These are phyloP conservation scores for Fusarium compactum DNA, from an alignment of 2,329 filamentous ascomycete species.

Conservation along the genomic window DNA sequence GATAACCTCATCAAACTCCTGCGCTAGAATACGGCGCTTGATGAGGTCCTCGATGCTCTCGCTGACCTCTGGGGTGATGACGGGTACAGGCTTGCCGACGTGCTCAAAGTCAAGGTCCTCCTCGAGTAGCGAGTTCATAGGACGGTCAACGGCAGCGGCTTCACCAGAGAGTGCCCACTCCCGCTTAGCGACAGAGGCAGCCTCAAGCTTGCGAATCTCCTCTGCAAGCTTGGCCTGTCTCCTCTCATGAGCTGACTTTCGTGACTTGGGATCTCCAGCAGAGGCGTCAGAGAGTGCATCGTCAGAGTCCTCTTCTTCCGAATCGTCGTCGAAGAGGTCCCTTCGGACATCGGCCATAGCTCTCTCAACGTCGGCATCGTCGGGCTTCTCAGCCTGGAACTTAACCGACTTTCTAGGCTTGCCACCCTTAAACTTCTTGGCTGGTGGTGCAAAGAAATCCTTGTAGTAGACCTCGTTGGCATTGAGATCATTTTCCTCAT, in stretches of 20 bases:
- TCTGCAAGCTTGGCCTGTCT: constrained; percentile 86
- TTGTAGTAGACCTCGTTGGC: constrained; percentile 91
- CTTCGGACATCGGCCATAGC: constrained; percentile 89
- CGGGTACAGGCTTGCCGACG: constrained; percentile 91
- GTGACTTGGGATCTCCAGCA: constrained; percentile 76
- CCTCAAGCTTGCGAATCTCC: constrained; percentile 92
- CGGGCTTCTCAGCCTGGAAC: constrained; percentile 59
- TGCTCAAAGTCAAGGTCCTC: constrained; percentile 97
- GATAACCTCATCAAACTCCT: constrained; percentile 92
- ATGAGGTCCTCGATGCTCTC: constrained; percentile 94
- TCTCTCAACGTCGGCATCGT: constrained; percentile 78
- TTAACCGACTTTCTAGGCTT: constrained; percentile 59
- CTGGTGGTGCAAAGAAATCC: constrained; percentile 93
- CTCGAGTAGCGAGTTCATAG: constrained; percentile 91
- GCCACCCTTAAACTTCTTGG: constrained; percentile 72
- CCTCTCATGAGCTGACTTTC: constrained; percentile 86
- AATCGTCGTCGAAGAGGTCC: constrained; percentile 87
- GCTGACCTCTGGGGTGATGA: constrained; percentile 90
- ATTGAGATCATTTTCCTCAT: constrained; percentile 73
- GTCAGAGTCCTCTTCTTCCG: constrained; percentile 73
- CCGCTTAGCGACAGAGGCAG: constrained; percentile 87
- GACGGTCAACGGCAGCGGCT: constrained; percentile 83
- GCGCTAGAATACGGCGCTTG: constrained; percentile 89
- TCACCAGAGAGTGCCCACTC: constrained; percentile 93
- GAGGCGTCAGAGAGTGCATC: constrained; percentile 75